Conservation (phyloP, 2,329 filamentous ascomycete genomes). For the Chrysoporthe deuterocubensis region DNA sequence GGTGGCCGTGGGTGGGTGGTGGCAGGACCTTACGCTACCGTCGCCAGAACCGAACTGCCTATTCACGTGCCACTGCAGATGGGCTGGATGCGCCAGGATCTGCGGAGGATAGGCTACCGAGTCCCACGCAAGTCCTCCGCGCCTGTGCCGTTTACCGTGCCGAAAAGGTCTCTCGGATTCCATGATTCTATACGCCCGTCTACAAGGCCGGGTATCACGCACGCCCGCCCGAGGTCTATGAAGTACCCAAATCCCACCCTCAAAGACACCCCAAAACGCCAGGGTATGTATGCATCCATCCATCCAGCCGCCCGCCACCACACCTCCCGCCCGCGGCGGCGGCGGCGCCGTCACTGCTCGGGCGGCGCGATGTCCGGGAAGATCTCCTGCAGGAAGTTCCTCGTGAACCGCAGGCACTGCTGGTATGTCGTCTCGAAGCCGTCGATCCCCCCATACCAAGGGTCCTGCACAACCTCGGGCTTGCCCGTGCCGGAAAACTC, state of each 20-base stretch:
- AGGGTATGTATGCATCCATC: background rate
- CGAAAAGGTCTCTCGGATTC: background rate
- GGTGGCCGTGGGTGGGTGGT: background rate
- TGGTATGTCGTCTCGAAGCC: conserved; percentile 88
- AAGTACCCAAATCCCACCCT: background rate
- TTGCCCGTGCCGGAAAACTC: conserved; percentile 71
- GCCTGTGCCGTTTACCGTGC: too few species aligned
- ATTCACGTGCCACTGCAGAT: background rate
- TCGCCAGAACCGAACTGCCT: too few species aligned
- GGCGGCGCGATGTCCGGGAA: conserved; percentile 43
- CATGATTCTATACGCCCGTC: background rate
- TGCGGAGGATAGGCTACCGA: background rate
- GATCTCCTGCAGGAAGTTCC: conserved; percentile 71
- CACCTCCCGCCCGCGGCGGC: too few species aligned
- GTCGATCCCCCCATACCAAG: conserved; percentile 85
- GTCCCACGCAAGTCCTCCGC: background rate
- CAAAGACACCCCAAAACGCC: conserved; percentile 1
- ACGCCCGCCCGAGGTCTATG: background rate
- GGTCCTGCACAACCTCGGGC: conserved; percentile 79
- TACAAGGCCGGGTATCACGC: conserved; percentile 7
- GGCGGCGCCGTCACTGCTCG: conserved; percentile 20
- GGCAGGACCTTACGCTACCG: background rate
- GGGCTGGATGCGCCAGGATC: background rate
- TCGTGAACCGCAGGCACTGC: conserved; percentile 77
- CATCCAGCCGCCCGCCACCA: background rate